Evolutionary conservation across 2,329 filamentous ascomycete species (phyloP), one percentile per base, ranked within the genome.

Genomic region (Ophiocordyceps camponoti-leonardi): DNA sequence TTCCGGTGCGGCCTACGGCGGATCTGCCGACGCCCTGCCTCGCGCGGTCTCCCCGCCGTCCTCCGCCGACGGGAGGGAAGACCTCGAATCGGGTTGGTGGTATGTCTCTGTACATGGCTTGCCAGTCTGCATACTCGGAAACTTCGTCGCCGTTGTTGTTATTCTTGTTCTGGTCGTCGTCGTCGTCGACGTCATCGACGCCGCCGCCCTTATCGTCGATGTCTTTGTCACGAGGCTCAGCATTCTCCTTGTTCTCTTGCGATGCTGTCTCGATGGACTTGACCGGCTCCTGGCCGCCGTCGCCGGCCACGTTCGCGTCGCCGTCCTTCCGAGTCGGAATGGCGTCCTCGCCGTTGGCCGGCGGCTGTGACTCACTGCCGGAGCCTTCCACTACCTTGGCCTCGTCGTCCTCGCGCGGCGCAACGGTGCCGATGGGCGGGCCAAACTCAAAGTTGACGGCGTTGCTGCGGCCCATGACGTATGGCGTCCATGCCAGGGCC

Each of bases 401-500:
- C 48, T 75, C 75, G 7, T 82, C 78, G 20, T 86, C 87, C 49
- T 93, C 87, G 33, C 90, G 78, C 6, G 83, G 86, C 13, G 90
- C 90, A 45, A 96, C 85, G 1, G 90, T 83, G 51, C 86, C 88
- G 46, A 96, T 67, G 7, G 81, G 74, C 6, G 85, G 85, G 6
- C 81, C 84, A 44, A 87, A 75, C 57, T 94, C 86, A 54, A 92
- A 90, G 54, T 86, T 84, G 4, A 81, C 82, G 33, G 83, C 77
- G 52, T 83, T 88, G 60, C 77, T 82, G 50, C 86, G 79, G 23
- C 92, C 90, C 87, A 95, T 96, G 40, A 96, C 80, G 59, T 94
- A 98, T 0, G 92, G 92, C 14, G 88, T 95, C 92, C 92, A 98
- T 12, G 88, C 82, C 23, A 98, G 71, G 18, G 79, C 79, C 41